Conservation (phyloP, 2,329 filamentous ascomycete genomes). For the Sporothrix curviconia region DNA sequence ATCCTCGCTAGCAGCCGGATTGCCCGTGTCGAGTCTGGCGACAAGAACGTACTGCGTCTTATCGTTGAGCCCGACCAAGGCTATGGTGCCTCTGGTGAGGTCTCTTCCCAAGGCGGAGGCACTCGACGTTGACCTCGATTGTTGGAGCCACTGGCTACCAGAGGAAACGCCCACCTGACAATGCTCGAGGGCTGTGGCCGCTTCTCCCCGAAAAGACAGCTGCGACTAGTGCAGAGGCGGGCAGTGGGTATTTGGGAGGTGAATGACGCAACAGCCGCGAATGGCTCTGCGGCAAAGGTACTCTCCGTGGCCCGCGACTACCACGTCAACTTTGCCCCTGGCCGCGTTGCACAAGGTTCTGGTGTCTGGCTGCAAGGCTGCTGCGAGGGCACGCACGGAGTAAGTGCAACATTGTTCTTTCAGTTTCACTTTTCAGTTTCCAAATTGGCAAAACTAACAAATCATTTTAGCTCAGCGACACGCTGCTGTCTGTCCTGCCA, state of each 20-base stretch:
- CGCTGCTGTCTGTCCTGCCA: conserved; percentile 72
- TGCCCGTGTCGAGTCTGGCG: conserved; percentile 48
- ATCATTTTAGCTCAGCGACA: conserved; percentile 64
- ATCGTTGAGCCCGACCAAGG: conserved; percentile 43
- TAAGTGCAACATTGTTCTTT: conserved; percentile 47
- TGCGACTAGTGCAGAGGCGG: conserved; percentile 7
- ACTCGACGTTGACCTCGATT: conserved; percentile 70
- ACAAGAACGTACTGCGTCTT: conserved; percentile 45
- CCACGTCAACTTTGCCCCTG: conserved; percentile 62
- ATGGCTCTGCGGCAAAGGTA: conserved; percentile 29
- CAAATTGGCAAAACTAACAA: neutral
- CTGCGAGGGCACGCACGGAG: conserved; percentile 85
- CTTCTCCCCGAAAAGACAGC: conserved; percentile 50
- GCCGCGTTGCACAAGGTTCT: conserved; percentile 61
- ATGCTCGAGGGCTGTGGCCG: conserved; percentile 62
- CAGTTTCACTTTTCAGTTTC: neutral
- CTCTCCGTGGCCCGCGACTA: conserved; percentile 75
- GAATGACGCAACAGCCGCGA: conserved; percentile 8
- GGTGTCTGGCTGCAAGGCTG: conserved; percentile 92
- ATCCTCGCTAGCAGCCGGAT: conserved; percentile 68
- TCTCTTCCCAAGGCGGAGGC: conserved; percentile 42
- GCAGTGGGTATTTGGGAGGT: conserved; percentile 22
- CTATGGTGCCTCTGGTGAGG: neutral
- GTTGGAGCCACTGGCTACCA: conserved; percentile 85
- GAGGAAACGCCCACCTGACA: conserved; percentile 67